A percentile compares a stretch with the other conserved stretches of the same genome.
Conservation (phyloP, 371 early-diverging fungal genomes). For the Mortierella polycephala region DNA sequence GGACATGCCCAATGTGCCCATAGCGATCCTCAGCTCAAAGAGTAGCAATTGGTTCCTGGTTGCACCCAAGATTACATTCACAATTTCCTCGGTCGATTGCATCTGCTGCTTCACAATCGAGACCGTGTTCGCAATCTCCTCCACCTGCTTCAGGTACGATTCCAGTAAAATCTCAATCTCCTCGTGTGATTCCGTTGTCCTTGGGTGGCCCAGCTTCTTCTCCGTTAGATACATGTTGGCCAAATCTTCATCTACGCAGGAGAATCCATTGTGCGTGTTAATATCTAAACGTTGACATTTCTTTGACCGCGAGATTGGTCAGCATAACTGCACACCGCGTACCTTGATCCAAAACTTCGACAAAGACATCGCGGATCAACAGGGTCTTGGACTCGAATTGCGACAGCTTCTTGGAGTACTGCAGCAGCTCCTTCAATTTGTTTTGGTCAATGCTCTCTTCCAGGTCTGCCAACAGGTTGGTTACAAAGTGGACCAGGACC, state of each 20-base stretch:
- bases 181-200: slow-evolving; percentile 75
- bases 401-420: slow-evolving; percentile 78
- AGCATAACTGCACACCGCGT: slow-evolving; percentile 11
- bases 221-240: slow-evolving; percentile 90
- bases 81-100: slow-evolving; percentile 87
- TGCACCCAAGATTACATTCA: slow-evolving; percentile 84
- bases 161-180: slow-evolving; percentile 91
- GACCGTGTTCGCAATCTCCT: slow-evolving; percentile 83
- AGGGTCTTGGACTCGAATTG: slow-evolving; percentile 80
- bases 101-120: slow-evolving; percentile 77
- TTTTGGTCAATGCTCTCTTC: slow-evolving; percentile 81
- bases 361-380: slow-evolving; percentile 80
- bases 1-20: slow-evolving; percentile 81
- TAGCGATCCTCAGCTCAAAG: slow-evolving; percentile 84
- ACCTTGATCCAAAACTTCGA: slow-evolving; percentile 84
- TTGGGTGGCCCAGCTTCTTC: slow-evolving; percentile 69
- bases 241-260: slow-evolving; percentile 81
- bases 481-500: slow-evolving; percentile 69
- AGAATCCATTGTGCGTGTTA: slow-evolving; percentile 4
- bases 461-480: slow-evolving; percentile 72
- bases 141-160: slow-evolving; percentile 86
- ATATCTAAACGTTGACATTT: no score
- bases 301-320: not conserved
- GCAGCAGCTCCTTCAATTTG: slow-evolving; percentile 79
- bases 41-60: slow-evolving; percentile 88